Base-by-base conservation (phyloP, 208 protist species). In the Leptomonas seymouri region DNA sequence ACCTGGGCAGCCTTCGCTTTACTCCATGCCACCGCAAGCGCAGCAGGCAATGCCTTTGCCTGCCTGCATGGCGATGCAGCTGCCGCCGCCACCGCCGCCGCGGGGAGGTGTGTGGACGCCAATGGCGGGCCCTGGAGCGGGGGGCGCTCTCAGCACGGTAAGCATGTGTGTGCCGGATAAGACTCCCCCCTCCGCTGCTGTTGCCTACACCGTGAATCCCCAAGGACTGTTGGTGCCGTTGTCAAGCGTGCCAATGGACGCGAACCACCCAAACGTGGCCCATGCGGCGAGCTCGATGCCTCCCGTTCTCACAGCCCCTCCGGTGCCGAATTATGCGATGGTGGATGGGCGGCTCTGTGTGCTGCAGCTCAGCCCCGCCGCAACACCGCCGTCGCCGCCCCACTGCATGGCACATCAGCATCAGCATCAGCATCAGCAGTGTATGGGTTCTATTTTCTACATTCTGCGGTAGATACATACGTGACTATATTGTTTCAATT, bases 141-240 rank as follows among this genome's bases (percentile, higher is more conserved):
- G 58, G 6, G 42, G 53, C 25, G 4, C 23, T 27, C 6, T 36
- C 41, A 64, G 16, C 23, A 15, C 25, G 28, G 12, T 39, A 8
- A 48, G 7, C 42, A 53, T 64, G 27, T 64, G 42, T 18, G 44
- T 36, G 15, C 14, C 42, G 23, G 53, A 27, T 42, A 64, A 50
- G 46, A 41, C 28, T 23, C 41, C 44, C 15, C 21, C 34, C 20
- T 41, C 27, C 21, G 39, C 36, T 11, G 11, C 36, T 16, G 15
- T 57, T 27, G 25, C 69, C 4, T 75, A 54, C 55, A n/a, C 57
- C 12, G 44, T 75, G 69, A 75, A 68, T 20, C 31, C 70, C 18
- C 70, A 61, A 18, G 70, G 70, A 8, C 70, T 68, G 41, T 11
- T 68, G 41, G 31, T 75, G 1, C 23, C 61, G 11, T 18, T 65